Percentiles rank a stretch among this genome's conserved stretches.
phyloP scores from a whole-genome alignment of 176 grass and related monocot species.

The Urochloa ruziziensis region DNA sequence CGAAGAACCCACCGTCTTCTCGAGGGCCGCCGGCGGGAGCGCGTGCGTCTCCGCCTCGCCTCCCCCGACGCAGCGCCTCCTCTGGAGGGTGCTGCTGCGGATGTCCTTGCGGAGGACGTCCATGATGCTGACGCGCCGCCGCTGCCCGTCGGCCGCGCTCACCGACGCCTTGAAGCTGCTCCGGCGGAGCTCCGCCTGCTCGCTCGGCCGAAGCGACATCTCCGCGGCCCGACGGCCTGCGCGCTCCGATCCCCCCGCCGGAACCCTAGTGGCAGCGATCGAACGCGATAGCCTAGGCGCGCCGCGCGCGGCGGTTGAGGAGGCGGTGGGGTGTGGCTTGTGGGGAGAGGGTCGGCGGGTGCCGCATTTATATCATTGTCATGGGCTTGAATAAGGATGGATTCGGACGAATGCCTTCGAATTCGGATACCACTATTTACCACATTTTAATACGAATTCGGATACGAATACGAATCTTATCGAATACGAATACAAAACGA shows the following conservation, averaged over 20 bases:
- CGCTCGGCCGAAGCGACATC: slow-evolving; percentile 70
- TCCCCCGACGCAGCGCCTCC: slow-evolving; percentile 34
- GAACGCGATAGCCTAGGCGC: not conserved
- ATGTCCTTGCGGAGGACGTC: slow-evolving; percentile 41
- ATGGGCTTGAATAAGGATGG: too few relatives aligned
- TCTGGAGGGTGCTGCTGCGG: slow-evolving; percentile 46
- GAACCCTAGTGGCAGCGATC: not conserved
- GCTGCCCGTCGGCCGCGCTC: slow-evolving; percentile 42
- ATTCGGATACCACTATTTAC: too few relatives aligned
- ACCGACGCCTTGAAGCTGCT: slow-evolving; percentile 58
- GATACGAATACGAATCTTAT: too few relatives aligned
- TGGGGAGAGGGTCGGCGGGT: too few relatives aligned
- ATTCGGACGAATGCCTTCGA: too few relatives aligned
- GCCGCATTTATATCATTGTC: too few relatives aligned
- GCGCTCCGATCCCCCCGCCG: not conserved
- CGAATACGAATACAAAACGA: too few relatives aligned
- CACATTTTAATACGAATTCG: too few relatives aligned
- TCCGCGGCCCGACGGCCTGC: not conserved
- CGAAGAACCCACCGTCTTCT: slow-evolving; percentile 40
- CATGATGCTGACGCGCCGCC: slow-evolving; percentile 15
- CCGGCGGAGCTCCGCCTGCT: slow-evolving; percentile 42
- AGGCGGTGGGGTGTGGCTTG: too few relatives aligned
- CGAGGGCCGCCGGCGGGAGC: not conserved
- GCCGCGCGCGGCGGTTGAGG: too few relatives aligned
- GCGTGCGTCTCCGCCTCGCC: slow-evolving; percentile 7